Conservation (phyloP, 257 asterid genomes). For the Plantago ovata region DNA sequence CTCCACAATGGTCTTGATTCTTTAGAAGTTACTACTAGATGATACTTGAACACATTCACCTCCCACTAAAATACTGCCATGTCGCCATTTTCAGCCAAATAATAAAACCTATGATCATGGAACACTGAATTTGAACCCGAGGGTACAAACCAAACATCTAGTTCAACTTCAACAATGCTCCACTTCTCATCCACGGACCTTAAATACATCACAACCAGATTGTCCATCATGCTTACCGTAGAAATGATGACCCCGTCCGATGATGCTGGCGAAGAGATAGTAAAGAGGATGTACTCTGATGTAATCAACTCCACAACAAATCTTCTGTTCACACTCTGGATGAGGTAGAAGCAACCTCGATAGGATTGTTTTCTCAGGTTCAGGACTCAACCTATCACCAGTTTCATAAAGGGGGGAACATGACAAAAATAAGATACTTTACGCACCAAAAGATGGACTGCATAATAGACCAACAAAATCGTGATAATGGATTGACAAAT, state of each 20-base stretch:
- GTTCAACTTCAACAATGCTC: neutral
- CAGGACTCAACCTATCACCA: constrained; percentile 78
- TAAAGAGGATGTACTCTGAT: constrained; percentile 35
- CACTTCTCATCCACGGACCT: neutral
- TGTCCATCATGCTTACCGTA: neutral
- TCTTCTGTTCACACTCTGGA: constrained; percentile 69
- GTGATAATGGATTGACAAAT: too few relatives aligned
- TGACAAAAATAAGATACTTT: too few relatives aligned
- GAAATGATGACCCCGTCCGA: neutral
- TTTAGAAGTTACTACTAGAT: too few relatives aligned
- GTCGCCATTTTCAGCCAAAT: neutral
- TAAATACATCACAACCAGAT: neutral
- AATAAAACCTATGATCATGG: neutral
- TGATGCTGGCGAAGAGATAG: constrained; percentile 3
- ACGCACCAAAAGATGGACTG: too few relatives aligned
- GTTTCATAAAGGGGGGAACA: constrained; percentile 38
- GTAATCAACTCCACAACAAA: constrained; percentile 76
- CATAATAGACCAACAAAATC: too few relatives aligned
- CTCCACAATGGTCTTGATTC: neutral
- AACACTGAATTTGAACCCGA: neutral
- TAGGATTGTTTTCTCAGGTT: constrained; percentile 67
- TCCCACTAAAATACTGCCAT: neutral
- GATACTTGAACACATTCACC: neutral
- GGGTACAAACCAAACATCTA: neutral
- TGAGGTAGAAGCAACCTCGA: constrained; percentile 82